Percentiles rank a stretch among this genome's conserved stretches.
These are phyloP conservation scores for Apiospora sp. DNA, from an alignment of 2,329 filamentous ascomycete species.

Conservation along the genomic window DNA sequence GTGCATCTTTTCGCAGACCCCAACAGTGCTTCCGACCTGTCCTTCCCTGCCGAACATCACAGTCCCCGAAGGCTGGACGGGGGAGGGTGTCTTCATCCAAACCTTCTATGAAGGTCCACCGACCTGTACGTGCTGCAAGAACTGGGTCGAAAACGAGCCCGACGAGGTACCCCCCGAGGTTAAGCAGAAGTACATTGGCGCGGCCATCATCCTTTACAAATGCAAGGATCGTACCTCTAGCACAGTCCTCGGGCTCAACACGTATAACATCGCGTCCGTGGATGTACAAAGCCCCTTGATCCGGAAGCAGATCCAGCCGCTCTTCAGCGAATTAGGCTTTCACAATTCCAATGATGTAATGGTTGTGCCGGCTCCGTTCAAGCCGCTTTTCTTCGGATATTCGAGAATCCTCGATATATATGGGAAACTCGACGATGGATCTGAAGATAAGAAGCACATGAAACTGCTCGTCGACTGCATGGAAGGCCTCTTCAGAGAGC, in stretches of 20 bases:
- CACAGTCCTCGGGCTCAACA: background rate
- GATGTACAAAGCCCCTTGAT: background rate
- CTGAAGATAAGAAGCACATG: background rate
- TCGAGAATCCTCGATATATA: background rate
- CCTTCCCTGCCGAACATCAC: background rate
- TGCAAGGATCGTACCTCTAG: background rate
- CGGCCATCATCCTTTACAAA: background rate
- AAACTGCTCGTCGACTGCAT: background rate
- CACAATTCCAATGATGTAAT: background rate
- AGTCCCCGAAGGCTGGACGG: background rate
- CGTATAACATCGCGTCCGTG: background rate
- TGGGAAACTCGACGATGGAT: background rate
- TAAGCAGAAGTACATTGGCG: background rate
- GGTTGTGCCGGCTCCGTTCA: background rate
- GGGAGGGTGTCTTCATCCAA: background rate
- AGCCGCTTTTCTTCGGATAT: background rate
- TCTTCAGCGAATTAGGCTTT: background rate
- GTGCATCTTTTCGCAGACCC: background rate
- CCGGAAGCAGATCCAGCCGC: background rate
- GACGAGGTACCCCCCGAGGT: background rate
- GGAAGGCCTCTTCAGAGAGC: background rate
- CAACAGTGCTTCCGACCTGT: background rate
- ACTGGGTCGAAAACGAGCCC: background rate
- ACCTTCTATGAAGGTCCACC: background rate
- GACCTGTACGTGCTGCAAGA: background rate